Evolutionary conservation across 306 rosid genomes (phyloP), one percentile per base, ranked within the genome.

Genomic region (Rosa rugosa): DNA sequence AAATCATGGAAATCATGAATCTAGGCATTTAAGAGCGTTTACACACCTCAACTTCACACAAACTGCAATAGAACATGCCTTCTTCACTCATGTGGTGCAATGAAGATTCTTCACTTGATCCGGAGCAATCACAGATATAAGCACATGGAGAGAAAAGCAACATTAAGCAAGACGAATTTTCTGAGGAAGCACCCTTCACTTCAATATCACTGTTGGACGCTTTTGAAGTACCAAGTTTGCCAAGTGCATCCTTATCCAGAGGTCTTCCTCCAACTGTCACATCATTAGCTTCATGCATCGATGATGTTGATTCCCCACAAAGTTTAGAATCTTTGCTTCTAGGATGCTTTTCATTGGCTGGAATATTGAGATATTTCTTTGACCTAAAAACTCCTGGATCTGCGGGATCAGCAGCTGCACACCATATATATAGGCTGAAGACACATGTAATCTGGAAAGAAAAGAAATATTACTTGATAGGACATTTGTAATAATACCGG

Each of bases 1-100:
- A 22, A 62, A 71, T 53, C 51, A 42, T 31, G 11, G 10, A 22
- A 62, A 71, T 53, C 51, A 42, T 7, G 79, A 75, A 4, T 8
- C 10, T 77, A 18, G 13, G 68, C 13, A 56, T 50, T 10, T 41
- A 82, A 76, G 80, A 74, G 71, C 76, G 27, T 79, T 69, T 49
- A 84, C 97, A 41, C 81, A 95, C 98, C 99, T 95, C 99, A 77
- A 93, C 99, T 91, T 95, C 97, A 87, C 99, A 95, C 86, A 95
- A 86, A 82, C 94, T 95, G 89, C 99, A 95, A 80, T 86, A 95
- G 86, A 95, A 93, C 98, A 90, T 93, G 87, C 98, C 98, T 80
- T 92, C 98, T 87, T 95, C 99, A 69, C 98, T 90, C 83, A 75
- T 83, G 80, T 87, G 92, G 68, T 79, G 84, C 77, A 81, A 83